Evolutionary conservation across 768 basidiomycete genomes (phyloP), one percentile per base, ranked within the genome.

Genomic region (Leccinellum rugosiceps): DNA sequence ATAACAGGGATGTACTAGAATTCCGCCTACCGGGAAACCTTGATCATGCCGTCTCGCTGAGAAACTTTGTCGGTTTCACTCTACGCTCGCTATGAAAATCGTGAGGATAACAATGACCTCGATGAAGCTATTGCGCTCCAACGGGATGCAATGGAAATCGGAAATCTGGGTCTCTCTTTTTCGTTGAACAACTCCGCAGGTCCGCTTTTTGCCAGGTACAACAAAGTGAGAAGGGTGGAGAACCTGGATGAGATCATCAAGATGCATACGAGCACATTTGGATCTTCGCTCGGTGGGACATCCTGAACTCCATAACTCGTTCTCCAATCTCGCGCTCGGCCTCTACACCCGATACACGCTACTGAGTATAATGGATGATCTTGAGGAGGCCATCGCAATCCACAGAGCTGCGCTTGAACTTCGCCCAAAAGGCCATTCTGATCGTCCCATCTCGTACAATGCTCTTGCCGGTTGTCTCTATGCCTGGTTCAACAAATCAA

Each of bases 391-490:
- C 30, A 55, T 65, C 44, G 41, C 32, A 28, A 57, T 53, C 11
- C 50, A 58, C 9, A 53, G 38, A 50, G 56, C 55, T 7, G 62
- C 51, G 1, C 38, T 65, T 10, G 35, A 43, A 21, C 44, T 67
- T 9, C 43, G 23, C 38, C 56, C 66, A 13, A 35, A 46, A 23
- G 52, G 43, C 8, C 58, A 65, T 58, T 55, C 58, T 26, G 25
- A 63, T 35, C 68, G 58, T 28, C 13, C 53, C 14, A 13, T 5
- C 4, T 49, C 47, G 14, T 52, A 65, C n/a, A 56, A 53, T 38
- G 60, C 55, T 48, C 67, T 70, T 21, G 65, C 65, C 14, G 26
- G 10, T 30, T 41, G 59, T 26, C 65, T 68, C 25, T 3, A 19
- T 17, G 1, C 28, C 14, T 49, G 48, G 14, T 53, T 48, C 34